phyloP scores from a whole-genome alignment of 768 basidiomycete genomes.

The Lentinula sp. region DNA sequence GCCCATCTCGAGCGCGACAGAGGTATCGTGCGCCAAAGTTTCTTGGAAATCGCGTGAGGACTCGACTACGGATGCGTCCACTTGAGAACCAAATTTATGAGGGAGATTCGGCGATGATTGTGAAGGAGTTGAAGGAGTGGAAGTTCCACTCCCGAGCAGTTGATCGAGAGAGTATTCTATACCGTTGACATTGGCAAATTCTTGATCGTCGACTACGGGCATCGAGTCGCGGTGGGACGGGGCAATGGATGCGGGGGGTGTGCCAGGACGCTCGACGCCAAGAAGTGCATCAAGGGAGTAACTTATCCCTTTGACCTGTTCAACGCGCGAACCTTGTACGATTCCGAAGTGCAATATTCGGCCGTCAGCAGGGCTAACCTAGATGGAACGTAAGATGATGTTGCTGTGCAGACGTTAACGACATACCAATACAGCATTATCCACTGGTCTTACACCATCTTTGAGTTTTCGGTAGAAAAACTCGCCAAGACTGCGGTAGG shows the following conservation, averaged over 20 bases:
- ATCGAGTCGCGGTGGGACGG: conserved; percentile 43
- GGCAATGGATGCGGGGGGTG: conserved; percentile 33
- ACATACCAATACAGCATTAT: conserved; percentile 63
- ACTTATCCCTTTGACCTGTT: conserved; percentile 97
- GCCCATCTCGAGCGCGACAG: conserved; percentile 72
- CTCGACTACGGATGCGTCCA: conserved; percentile 71
- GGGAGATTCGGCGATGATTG: conserved; percentile 20
- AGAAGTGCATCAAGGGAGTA: conserved; percentile 94
- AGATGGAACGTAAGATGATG: conserved; percentile 3
- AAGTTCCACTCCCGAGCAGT: conserved; percentile 63
- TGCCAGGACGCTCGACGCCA: conserved; percentile 58
- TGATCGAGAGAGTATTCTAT: conserved; percentile 93
- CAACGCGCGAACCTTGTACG: conserved; percentile 72
- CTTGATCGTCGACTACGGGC: conserved; percentile 71
- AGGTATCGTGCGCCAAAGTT: conserved; percentile 57
- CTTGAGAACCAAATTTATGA: conserved; percentile 58
- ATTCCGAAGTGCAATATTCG: conserved; percentile 88
- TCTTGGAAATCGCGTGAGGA: conserved; percentile 48
- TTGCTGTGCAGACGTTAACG: background rate
- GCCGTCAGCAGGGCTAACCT: conserved; percentile 96
- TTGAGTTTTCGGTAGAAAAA: conserved; percentile 93
- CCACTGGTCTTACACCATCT: conserved; percentile 76
- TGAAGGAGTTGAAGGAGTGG: conserved; percentile 31
- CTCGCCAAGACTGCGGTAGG: conserved; percentile 83
- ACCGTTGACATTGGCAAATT: conserved; percentile 96